phyloP scores from a whole-genome alignment of 2,329 filamentous ascomycete species.

The Verticillium longisporum region DNA sequence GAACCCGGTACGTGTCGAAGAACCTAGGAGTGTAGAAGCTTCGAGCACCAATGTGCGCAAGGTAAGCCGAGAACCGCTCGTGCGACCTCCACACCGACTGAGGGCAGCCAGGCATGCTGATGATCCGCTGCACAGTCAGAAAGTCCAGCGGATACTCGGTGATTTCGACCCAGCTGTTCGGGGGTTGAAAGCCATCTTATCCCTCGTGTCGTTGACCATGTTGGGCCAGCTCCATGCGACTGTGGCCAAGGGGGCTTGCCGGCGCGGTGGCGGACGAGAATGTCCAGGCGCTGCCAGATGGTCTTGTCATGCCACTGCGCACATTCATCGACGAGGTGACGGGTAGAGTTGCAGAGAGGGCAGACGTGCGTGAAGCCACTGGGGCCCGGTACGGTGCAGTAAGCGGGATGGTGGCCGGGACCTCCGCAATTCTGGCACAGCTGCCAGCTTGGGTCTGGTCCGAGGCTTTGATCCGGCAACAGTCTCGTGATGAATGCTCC shows the following conservation, averaged over 20 bases:
- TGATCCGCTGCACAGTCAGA: background rate
- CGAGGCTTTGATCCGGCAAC: background rate
- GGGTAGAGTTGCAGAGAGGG: background rate
- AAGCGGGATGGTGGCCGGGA: background rate
- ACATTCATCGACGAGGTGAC: background rate
- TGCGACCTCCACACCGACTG: background rate
- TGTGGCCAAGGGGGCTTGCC: background rate
- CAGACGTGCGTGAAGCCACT: background rate
- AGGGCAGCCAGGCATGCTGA: background rate
- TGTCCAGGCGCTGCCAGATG: background rate
- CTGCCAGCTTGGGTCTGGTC: background rate
- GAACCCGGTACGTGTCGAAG: background rate
- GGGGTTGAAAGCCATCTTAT: background rate
- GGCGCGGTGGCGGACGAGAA: background rate
- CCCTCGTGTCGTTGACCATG: background rate
- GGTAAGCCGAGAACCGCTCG: background rate
- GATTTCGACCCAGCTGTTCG: background rate
- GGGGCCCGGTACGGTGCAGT: background rate
- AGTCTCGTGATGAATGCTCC: no score
- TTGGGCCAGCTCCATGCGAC: background rate
- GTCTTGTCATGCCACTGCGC: background rate
- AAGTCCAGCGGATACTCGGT: background rate
- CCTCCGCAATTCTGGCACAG: background rate
- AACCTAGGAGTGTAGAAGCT: background rate
- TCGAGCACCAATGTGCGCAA: background rate